These are phyloP conservation scores for Abrus pulchellus DNA, from an alignment of 306 rosid genomes.

Conservation along the genomic window DNA sequence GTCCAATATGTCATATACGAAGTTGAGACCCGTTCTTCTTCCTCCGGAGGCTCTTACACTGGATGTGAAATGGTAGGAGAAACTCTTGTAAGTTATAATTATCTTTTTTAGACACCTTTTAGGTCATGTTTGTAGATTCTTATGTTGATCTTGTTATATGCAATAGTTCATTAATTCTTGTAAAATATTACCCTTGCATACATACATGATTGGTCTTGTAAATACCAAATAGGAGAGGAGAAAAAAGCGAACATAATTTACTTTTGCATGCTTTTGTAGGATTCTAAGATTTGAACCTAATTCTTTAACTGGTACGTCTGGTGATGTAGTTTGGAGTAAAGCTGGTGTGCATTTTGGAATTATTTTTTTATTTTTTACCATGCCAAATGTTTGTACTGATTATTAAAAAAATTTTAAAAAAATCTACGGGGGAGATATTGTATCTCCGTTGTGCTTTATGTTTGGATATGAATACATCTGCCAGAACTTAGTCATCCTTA, in stretches of 20 bases:
- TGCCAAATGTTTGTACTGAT: background rate
- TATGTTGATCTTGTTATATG: slow-evolving; percentile 44
- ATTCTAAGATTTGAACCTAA: slow-evolving; percentile 45
- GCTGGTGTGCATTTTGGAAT: slow-evolving; percentile 42
- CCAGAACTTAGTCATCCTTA: slow-evolving; percentile 19
- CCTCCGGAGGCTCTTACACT: slow-evolving; percentile 87
- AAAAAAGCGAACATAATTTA: slow-evolving; percentile 24
- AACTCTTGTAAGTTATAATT: slow-evolving; percentile 50
- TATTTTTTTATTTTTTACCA: background rate
- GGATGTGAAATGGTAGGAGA: slow-evolving; percentile 87
- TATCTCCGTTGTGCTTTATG: background rate
- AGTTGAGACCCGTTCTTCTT: slow-evolving; percentile 72
- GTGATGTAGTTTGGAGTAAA: slow-evolving; percentile 54
- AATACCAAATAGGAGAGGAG: slow-evolving; percentile 46
- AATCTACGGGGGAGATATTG: background rate
- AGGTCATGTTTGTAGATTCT: slow-evolving; percentile 41
- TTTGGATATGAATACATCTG: slow-evolving; percentile 27
- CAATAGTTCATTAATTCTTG: slow-evolving; percentile 44
- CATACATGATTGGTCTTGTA: slow-evolving; percentile 56
- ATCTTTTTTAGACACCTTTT: slow-evolving; percentile 28
- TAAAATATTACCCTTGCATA: slow-evolving; percentile 39
- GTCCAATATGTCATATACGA: slow-evolving; percentile 83
- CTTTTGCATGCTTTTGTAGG: slow-evolving; percentile 38
- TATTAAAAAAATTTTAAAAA: background rate
- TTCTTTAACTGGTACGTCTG: slow-evolving; percentile 49